Evolutionary conservation across 2,329 filamentous ascomycete genomes (phyloP), one percentile per base, ranked within the genome.

Genomic region (Beauveria australis): DNA sequence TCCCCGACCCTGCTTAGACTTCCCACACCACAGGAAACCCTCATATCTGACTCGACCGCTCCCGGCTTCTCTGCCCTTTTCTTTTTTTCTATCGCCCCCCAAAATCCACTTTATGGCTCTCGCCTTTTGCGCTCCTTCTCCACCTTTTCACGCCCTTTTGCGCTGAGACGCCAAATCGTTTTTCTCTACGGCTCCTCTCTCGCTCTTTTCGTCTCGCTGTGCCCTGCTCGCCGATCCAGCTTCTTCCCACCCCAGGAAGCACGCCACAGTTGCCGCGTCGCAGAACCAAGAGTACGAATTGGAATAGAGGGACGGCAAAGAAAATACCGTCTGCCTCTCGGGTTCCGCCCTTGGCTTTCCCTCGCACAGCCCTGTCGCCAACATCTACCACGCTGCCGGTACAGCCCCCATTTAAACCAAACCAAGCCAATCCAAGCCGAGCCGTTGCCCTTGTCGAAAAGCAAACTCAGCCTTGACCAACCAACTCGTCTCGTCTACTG

Each of bases 71-170:
- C 22, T 28, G 40, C n/a, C 26, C 40, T 55, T 44, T 43, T 55
- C 22, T 28, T 46, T 46, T 46, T 33, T 40, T 28, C 54, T 16
- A 14, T 28, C 19, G 14, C 19, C 44, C 37, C 43, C 43, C 26
- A 49, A 30, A 28, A 46, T 47, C 54, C 54, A 57, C 54, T 57
- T 49, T n/a, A 57, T 57, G 44, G 54, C 55, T 9, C 55, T 57
- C 43, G 54, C 28, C 43, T 26, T 40, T 46, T 28, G 55, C 46
- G 48, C 56, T 22, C 33, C 56, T 28, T 33, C 56, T 51, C 56
- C 56, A 52, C 56, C 26, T 24, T 46, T 30, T 24, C 30, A 59
- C 56, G 47, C 56, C 56, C 56, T 59, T 44, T 59, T 59, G 47
- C 48, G 56, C 56, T 59, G 56, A 59, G 56, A 59, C 56, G 56